Conservation (phyloP, 1,284 basidiomycete species). For the Austroboletus novae-zelandiae region DNA sequence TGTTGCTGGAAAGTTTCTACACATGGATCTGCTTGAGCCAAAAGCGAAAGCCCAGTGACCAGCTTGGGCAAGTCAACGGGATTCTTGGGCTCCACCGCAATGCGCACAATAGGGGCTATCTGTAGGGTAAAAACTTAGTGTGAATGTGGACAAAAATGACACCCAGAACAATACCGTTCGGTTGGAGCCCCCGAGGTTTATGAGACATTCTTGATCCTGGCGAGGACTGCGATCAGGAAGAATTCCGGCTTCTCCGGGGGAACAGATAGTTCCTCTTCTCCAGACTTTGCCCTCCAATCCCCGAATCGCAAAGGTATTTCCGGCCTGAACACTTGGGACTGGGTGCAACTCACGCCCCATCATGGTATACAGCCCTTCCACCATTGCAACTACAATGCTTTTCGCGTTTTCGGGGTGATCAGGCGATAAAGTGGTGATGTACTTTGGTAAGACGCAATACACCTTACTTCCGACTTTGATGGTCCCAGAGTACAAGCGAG, state of each 20-base stretch:
- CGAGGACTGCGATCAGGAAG: slow-evolving; percentile 35
- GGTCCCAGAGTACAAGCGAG: slow-evolving; percentile 90
- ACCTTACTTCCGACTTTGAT: slow-evolving; percentile 67
- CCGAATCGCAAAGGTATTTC: slow-evolving; percentile 92
- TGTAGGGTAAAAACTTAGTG: slow-evolving; percentile 30
- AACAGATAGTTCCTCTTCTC: slow-evolving; percentile 89
- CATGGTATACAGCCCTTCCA: slow-evolving; percentile 90
- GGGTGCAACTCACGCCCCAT: slow-evolving; percentile 94
- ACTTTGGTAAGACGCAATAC: slow-evolving; percentile 87
- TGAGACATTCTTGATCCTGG: slow-evolving; percentile 52
- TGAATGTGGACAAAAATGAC: background rate
- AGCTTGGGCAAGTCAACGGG: slow-evolving; percentile 95
- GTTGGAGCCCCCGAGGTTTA: slow-evolving; percentile 83
- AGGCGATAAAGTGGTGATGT: slow-evolving; percentile 66
- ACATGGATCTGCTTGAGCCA: slow-evolving; percentile 96
- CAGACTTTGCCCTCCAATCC: slow-evolving; percentile 91
- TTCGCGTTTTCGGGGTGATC: slow-evolving; percentile 71
- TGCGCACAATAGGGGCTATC: slow-evolving; percentile 90
- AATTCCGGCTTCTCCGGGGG: slow-evolving; percentile 48
- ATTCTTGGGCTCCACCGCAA: slow-evolving; percentile 87
- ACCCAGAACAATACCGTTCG: slow-evolving; percentile 50
- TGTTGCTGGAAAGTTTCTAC: slow-evolving; percentile 97
- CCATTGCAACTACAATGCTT: slow-evolving; percentile 60
- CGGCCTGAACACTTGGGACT: slow-evolving; percentile 85
- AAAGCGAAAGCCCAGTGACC: slow-evolving; percentile 82